Evolutionary conservation across 305 asterid species (phyloP).

Genomic region (Fraxinus platypoda): DNA sequence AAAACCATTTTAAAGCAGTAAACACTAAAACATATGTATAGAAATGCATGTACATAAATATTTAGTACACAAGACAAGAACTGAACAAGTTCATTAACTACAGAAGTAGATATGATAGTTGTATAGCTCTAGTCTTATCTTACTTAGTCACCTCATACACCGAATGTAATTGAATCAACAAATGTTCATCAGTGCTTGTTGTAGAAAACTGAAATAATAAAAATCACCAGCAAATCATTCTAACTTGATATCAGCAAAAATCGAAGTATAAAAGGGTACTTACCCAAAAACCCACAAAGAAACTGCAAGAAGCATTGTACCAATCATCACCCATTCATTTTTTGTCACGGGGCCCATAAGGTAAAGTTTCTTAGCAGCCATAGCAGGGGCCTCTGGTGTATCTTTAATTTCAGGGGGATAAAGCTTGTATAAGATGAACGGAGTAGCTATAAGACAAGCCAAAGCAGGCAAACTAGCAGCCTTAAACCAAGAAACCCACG

Average conservation of each 20-base stretch:
- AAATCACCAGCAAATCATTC: not conserved
- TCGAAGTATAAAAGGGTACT: constrained; percentile 15
- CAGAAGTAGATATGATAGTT: not conserved
- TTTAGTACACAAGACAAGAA: not conserved
- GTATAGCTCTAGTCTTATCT: not conserved
- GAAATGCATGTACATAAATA: not conserved
- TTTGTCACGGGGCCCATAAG: constrained; percentile 86
- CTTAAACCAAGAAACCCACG: constrained; percentile 96
- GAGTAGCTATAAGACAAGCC: constrained; percentile 73
- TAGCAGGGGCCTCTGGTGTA: constrained; percentile 93
- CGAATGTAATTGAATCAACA: not conserved
- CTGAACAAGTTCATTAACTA: not conserved
- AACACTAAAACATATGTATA: not conserved
- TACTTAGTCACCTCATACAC: not conserved
- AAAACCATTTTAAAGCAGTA: not conserved
- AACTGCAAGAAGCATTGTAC: constrained; percentile 96
- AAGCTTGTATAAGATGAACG: constrained; percentile 74
- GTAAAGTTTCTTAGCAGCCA: constrained; percentile 78
- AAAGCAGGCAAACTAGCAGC: constrained; percentile 92
- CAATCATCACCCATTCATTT: constrained; percentile 90
- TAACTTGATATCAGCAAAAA: not conserved
- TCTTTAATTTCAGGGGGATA: constrained; percentile 93
- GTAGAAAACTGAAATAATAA: not conserved
- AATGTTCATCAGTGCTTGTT: not conserved
- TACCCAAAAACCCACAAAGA: constrained; percentile 92